Evolutionary conservation across 805 yeast species (phyloP), one percentile per base, ranked within the genome.

Genomic region (Saccharomyces eubayanus): DNA sequence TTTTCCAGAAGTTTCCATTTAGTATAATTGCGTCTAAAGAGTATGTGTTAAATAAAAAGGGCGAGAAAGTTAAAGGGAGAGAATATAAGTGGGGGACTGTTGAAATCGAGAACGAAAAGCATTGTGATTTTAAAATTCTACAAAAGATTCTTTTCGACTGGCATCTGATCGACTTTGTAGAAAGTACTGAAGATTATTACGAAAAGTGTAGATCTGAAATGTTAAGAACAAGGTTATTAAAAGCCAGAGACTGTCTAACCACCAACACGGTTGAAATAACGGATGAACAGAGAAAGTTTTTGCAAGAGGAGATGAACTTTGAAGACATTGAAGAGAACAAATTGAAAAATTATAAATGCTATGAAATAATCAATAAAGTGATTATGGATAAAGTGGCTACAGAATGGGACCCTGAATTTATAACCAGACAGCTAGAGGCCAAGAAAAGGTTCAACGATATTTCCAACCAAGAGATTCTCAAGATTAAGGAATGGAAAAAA

Each of bases 11-110:
- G 41, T 77, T 81, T 60, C 97, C 97, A 0, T 89, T 78, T 66
- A 75, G 89, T 1, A 73, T 89, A 2, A 81, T 91, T 56, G 85
- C 90, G 21, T 81, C 95, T 1, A 83, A 77, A 57, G 75, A 77
- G 10, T 71, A 69, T 51, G 77, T 76, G 31, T 60, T 64, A 48
- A 76, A 76, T 50, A 60, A 69, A 2, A 71, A 72, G 9, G 83
- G 83, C 9, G 70, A 76, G 31, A 56, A 70, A 2, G 87, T 87
- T 29, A 76, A 86, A 57, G 96, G 94, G 16, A 78, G 96, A 63
- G 77, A 78, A 63, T 91, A 89, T 72, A 77, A 74, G 16, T 91
- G 97, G 97, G 97, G 97, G 0, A 69, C 80, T 24, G 87, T 88
- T 12, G 96, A 90, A 64, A 86, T 88, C 45, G 96, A 87, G 63